Base-by-base conservation (phyloP, 2,329 filamentous ascomycete species). In the Aspergillus sp. region DNA sequence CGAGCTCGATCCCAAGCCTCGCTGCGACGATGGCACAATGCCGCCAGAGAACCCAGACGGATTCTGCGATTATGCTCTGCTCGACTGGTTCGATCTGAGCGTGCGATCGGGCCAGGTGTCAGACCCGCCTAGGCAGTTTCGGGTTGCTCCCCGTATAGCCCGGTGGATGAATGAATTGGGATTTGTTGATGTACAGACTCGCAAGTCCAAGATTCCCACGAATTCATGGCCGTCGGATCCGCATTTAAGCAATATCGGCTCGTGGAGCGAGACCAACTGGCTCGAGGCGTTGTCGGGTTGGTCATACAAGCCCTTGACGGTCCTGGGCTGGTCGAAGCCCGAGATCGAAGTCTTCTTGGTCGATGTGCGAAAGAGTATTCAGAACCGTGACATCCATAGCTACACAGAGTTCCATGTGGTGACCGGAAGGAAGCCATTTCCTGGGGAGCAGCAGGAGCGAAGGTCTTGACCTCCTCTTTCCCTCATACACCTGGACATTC, bases 1-100 rank as follows among this genome's bases (percentile, higher is more conserved):
- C 43, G 72, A 75, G 51, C 54, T 69, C 12, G 69, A 73, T 42
- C 68, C 71, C 6, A 74, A 69, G 41, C 64, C 75, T 3, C 71
- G 70, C 51, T 79, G 76, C 47, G 77, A 80, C 54, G 78, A 80
- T 47, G 70, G 66, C 17, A 78, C 76, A n/a, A 75, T 81, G 70
- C 68, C 69, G 1, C 60, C 67, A 1, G 64, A 72, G 45, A 75
- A 73, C 53, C 63, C 58, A 7, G 64, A 67, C 32, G 59, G 60
- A 4, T 66, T 58, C 46, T 62, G 66, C 20, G 51, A 59, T 27
- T 70, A 61, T 44, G 62, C 71, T 3, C 65, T 79, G 25, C 67
- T 71, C 33, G 71, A 75, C 52, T 80, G 77, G 76, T 69, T 72
- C 38, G 68, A 73, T 38, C 54, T 69, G 4, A 60, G 66, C 39